Conservation (phyloP, 2,329 filamentous ascomycete species). For the Didymella pinodella region DNA sequence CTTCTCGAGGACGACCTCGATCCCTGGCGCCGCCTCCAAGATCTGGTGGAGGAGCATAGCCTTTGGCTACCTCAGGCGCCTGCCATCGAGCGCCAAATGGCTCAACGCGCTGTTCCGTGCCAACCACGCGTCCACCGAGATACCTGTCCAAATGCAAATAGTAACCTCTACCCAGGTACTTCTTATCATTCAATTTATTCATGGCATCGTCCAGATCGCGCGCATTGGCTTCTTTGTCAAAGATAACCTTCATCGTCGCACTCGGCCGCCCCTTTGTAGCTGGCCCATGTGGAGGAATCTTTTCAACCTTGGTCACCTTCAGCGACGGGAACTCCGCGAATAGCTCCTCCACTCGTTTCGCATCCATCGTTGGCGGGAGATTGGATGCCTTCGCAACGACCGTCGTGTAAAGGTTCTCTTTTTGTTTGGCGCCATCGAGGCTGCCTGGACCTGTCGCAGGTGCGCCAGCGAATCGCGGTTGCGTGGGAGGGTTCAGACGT, state of each 20-base stretch:
- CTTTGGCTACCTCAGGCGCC: conserved; percentile 39
- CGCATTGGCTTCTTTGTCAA: conserved; percentile 41
- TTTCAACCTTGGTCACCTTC: conserved; percentile 45
- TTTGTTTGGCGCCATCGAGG: conserved; percentile 26
- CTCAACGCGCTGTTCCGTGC: conserved; percentile 35
- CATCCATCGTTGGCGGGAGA: conserved; percentile 40
- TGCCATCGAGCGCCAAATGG: conserved; percentile 45
- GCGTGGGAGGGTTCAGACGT: conserved; percentile 26
- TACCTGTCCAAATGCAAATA: conserved; percentile 48
- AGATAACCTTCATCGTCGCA: conserved; percentile 43
- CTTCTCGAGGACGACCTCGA: conserved; percentile 33
- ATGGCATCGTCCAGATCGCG: conserved; percentile 44
- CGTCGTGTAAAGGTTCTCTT: conserved; percentile 39
- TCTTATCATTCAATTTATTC: conserved; percentile 46
- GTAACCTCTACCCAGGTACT: conserved; percentile 44
- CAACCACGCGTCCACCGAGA: conserved; percentile 34
- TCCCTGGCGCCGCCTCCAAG: conserved; percentile 33
- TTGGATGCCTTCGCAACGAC: conserved; percentile 46
- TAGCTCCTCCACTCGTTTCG: conserved; percentile 37
- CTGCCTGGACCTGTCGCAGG: conserved; percentile 26
- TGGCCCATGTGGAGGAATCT: conserved; percentile 32
- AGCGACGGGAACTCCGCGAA: conserved; percentile 43
- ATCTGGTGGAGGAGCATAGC: conserved; percentile 40
- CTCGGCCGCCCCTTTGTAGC: conserved; percentile 33
- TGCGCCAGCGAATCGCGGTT: conserved; percentile 28